Conservation (phyloP, 1,284 basidiomycete genomes). For the Rhodotorula glutinis region DNA sequence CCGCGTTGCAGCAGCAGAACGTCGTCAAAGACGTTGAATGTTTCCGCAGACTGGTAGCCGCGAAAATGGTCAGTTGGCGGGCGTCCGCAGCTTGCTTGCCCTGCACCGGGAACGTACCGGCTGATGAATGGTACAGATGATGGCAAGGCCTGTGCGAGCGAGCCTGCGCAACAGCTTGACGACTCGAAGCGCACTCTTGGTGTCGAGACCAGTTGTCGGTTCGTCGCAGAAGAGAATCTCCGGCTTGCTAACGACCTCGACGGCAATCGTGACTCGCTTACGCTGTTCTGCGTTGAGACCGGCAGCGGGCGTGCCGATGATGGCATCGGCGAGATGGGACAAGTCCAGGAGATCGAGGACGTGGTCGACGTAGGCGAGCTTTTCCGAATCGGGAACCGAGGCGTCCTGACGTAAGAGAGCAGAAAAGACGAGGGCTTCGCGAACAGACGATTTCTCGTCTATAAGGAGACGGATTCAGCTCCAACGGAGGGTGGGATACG, state of each 20-base stretch:
- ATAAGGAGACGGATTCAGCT: conserved; percentile 3
- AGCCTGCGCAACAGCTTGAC: conserved; percentile 45
- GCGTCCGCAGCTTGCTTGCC: too few relatives aligned
- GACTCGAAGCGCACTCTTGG: conserved; percentile 40
- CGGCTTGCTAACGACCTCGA: conserved; percentile 57
- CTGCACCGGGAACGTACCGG: conserved; percentile 42
- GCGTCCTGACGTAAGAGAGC: conserved; percentile 59
- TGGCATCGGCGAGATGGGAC: conserved; percentile 53
- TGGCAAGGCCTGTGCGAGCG: conserved; percentile 42
- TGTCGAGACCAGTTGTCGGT: conserved; percentile 34
- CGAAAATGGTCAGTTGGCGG: background rate
- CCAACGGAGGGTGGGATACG: too few relatives aligned
- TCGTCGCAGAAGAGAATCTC: conserved; percentile 49
- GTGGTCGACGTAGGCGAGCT: conserved; percentile 55
- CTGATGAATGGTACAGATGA: conserved; percentile 50
- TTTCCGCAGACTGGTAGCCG: conserved; percentile 50
- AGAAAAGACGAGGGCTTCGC: conserved; percentile 59
- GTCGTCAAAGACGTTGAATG: conserved; percentile 57
- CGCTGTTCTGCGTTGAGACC: conserved; percentile 57
- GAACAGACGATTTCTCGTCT: conserved; percentile 60
- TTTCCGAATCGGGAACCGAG: conserved; percentile 53
- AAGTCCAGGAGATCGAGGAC: conserved; percentile 56
- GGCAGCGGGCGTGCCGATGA: conserved; percentile 54
- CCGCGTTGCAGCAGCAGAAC: conserved; percentile 49
- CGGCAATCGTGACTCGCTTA: conserved; percentile 61